phyloP scores from a whole-genome alignment of 2,329 filamentous ascomycete species.

The Aschersonia sp. region DNA sequence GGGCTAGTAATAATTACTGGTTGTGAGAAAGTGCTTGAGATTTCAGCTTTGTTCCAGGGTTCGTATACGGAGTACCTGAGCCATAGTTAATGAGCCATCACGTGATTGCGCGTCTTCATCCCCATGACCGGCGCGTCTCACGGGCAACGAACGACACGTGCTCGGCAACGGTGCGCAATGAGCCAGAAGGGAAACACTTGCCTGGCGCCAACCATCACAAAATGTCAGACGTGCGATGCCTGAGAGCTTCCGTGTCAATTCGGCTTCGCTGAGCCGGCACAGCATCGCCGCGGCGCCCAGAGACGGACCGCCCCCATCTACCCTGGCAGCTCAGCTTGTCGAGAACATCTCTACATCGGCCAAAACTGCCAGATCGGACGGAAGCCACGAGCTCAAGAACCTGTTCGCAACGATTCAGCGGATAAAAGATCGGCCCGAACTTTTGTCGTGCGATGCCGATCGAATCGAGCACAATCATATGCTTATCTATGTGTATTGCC shows the following conservation, averaged over 20 bases:
- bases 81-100: background rate
- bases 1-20: too few relatives aligned
- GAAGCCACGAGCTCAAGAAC: slow-evolving; percentile 60
- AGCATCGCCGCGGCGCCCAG: slow-evolving; percentile 6
- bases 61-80: too few relatives aligned
- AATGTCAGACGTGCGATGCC: slow-evolving; percentile 16
- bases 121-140: background rate
- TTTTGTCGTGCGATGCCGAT: slow-evolving; percentile 47
- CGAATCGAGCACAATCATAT: slow-evolving; percentile 68
- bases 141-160: background rate
- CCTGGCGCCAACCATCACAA: slow-evolving; percentile 1
- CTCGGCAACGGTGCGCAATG: background rate
- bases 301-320: slow-evolving; percentile 49
- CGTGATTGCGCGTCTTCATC: slow-evolving; percentile 3
- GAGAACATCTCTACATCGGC: slow-evolving; percentile 58
- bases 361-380: slow-evolving; percentile 45
- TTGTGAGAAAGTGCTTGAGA: too few relatives aligned
- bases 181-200: background rate
- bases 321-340: slow-evolving; percentile 75
- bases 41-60: too few relatives aligned
- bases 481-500: slow-evolving; percentile 70
- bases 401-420: slow-evolving; percentile 44
- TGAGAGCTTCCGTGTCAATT: slow-evolving; percentile 9
- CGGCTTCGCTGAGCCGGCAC: slow-evolving; percentile 5
- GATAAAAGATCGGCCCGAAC: slow-evolving; percentile 32